A percentile compares a stretch with the other conserved stretches of the same genome.
Conservation (phyloP, 257 asterid genomes). For the Oldenlandia corymbosa region DNA sequence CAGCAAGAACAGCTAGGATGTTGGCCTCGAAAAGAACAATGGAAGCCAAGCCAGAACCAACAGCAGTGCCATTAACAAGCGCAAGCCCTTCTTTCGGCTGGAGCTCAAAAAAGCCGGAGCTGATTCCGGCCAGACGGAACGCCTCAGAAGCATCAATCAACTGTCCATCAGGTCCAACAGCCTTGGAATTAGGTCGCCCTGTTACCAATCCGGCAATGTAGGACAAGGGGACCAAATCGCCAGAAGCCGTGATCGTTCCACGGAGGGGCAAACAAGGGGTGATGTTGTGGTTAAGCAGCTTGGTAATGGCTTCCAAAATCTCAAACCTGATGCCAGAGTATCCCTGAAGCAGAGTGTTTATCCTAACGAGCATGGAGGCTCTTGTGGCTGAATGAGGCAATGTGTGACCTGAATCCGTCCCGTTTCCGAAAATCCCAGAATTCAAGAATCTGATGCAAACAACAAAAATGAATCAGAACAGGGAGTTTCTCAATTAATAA, state of each 20-base stretch:
- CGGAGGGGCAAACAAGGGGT: conserved; percentile 34
- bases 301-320: conserved; percentile 26
- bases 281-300: conserved; percentile 25
- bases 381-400: conserved; percentile 27
- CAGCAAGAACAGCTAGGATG: conserved; percentile 24
- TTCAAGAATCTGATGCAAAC: conserved; percentile 23
- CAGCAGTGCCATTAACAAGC: conserved; percentile 31
- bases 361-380: conserved; percentile 28
- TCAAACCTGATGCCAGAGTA: conserved; percentile 31
- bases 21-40: conserved; percentile 29
- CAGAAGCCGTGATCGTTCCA: conserved; percentile 28
- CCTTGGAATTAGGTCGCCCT: conserved; percentile 27
- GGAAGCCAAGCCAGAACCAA: conserved; percentile 32
- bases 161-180: conserved; percentile 26
- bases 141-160: conserved; percentile 20
- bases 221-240: conserved; percentile 28
- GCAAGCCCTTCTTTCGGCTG: conserved; percentile 34
- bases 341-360: conserved; percentile 30
- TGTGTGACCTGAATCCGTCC: conserved; percentile 24
- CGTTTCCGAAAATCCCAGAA: conserved; percentile 27
- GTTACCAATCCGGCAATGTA: conserved; percentile 28
- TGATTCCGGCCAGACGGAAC: conserved; percentile 20
- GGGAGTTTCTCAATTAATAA: too few relatives aligned
- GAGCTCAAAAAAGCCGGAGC: conserved; percentile 19
- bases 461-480: too few relatives aligned